A percentile compares a stretch with the other conserved stretches of the same genome.
Conservation (phyloP, 2,329 filamentous ascomycete genomes). For the Sphaerulina populicola region DNA sequence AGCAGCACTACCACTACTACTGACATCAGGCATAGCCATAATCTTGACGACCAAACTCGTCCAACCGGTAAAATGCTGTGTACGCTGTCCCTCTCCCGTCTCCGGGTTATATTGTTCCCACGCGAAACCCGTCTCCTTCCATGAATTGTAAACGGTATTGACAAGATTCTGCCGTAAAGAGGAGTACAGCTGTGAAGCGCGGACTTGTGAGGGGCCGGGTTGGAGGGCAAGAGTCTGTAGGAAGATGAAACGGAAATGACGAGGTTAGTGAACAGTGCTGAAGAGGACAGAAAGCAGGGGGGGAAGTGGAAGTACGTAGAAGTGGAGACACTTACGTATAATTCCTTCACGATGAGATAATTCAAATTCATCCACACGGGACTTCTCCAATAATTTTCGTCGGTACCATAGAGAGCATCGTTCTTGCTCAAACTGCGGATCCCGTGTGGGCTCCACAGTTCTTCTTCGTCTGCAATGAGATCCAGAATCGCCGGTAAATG, state of each 20-base stretch:
- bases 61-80: conserved; percentile 97
- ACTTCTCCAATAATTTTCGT: conserved; percentile 94
- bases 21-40: conserved; percentile 80
- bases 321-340: conserved; percentile 56
- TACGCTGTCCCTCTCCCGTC: conserved; percentile 85
- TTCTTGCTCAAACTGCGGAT: conserved; percentile 79
- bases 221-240: conserved; percentile 55
- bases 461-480: conserved; percentile 67
- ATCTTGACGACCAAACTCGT: conserved; percentile 97
- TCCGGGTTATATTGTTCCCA: conserved; percentile 99
- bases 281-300: no score
- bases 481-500: conserved; percentile 68
- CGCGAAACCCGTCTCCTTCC: conserved; percentile 86
- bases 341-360: conserved; percentile 71
- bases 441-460: conserved; percentile 87
- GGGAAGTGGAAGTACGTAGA: no score
- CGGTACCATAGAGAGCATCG: conserved; percentile 76
- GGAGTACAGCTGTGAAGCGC: conserved; percentile 66
- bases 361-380: conserved; percentile 97
- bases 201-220: conserved; percentile 57
- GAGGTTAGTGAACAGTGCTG: no score
- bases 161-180: conserved; percentile 75
- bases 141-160: conserved; percentile 77
- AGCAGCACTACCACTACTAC: conserved; percentile 11
- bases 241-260: no score